Percentiles rank a stretch among this genome's conserved stretches.
phyloP scores from a whole-genome alignment of 768 basidiomycete genomes.

The Podaxis sp. region DNA sequence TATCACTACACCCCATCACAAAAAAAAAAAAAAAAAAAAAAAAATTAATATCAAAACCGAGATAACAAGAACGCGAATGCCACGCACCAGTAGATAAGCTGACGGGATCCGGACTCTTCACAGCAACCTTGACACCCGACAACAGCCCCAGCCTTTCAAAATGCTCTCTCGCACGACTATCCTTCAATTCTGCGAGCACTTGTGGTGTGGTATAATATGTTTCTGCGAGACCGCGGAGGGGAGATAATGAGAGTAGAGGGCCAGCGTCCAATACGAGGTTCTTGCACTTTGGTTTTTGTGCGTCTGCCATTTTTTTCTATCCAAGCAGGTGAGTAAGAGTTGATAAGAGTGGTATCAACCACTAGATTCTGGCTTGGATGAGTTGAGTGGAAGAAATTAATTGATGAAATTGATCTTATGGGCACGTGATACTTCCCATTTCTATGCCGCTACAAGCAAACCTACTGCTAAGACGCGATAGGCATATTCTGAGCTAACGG shows the following conservation, averaged over 20 bases:
- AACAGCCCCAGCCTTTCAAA: constrained; percentile 74
- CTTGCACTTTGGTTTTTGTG: constrained; percentile 49
- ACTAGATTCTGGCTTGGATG: too few species aligned
- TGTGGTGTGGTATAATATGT: constrained; percentile 86
- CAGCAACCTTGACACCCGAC: constrained; percentile 69
- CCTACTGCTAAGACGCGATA: too few species aligned
- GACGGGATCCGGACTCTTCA: constrained; percentile 64
- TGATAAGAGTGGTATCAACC: too few species aligned
- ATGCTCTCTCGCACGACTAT: constrained; percentile 82
- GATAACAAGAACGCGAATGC: background rate
- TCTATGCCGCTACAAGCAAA: too few species aligned
- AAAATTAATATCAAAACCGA: background rate
- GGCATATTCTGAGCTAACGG: too few species aligned
- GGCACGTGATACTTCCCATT: too few species aligned
- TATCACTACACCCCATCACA: constrained; percentile 53
- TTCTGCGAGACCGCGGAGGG: constrained; percentile 84
- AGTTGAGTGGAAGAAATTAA: too few species aligned
- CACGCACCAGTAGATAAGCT: constrained; percentile 61
- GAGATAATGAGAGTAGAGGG: constrained; percentile 83
- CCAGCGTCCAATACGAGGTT: constrained; percentile 91
- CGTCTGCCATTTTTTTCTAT: constrained; percentile 14
- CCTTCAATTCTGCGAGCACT: constrained; percentile 86
- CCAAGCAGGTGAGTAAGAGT: too few species aligned
- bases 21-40: background rate
- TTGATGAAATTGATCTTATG: too few species aligned